These are phyloP conservation scores for Colletotrichum coccodes DNA, from an alignment of 2,329 filamentous ascomycete genomes.

Conservation along the genomic window DNA sequence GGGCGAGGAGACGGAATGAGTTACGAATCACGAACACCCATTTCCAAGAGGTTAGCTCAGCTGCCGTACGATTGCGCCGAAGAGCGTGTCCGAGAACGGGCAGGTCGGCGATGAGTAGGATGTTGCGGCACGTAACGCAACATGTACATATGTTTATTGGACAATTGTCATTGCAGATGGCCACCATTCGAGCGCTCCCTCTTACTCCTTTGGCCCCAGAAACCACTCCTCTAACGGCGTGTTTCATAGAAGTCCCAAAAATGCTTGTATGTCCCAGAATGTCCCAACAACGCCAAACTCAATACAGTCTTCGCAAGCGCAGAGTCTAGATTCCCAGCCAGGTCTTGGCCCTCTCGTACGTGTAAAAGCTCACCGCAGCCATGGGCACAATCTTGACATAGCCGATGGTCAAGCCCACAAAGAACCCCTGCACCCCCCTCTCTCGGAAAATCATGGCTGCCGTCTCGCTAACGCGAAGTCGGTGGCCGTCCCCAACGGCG, in stretches of 20 bases:
- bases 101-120: background rate
- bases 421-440: conserved; percentile 84
- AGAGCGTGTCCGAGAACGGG: background rate
- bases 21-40: background rate
- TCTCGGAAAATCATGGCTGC: conserved; percentile 79
- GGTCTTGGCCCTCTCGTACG: conserved; percentile 72
- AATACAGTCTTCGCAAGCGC: conserved; percentile 1
- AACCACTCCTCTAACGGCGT: conserved; percentile 10
- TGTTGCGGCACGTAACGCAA: conserved; percentile 1
- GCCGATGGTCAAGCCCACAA: conserved; percentile 91
- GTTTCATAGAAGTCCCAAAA: conserved; percentile 10
- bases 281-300: conserved; percentile 27
- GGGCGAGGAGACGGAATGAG: conserved; percentile 41
- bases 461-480: conserved; percentile 83
- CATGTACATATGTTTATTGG: conserved; percentile 13
- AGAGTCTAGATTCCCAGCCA: conserved; percentile 68
- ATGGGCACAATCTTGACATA: conserved; percentile 95
- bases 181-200: conserved; percentile 21
- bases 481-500: conserved; percentile 88
- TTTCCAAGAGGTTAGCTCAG: background rate
- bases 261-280: conserved; percentile 28
- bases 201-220: conserved; percentile 1
- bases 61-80: background rate
- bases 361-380: conserved; percentile 77
- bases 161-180: conserved; percentile 20